These are phyloP conservation scores for Hibiscus trionum DNA, from an alignment of 345 rosid species.

Conservation along the genomic window DNA sequence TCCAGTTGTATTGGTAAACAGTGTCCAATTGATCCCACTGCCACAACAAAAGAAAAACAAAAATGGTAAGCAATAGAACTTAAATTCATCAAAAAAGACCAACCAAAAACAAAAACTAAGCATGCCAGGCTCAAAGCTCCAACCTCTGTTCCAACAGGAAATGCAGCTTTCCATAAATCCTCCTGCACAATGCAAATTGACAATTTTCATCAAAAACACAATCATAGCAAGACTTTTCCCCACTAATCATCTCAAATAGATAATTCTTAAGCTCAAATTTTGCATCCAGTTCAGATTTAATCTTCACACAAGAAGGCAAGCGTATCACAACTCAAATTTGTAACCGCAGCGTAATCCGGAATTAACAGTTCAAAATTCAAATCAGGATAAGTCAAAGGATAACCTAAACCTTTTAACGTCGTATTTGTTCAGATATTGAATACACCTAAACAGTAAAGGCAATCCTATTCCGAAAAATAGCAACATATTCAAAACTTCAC, in stretches of 20 bases:
- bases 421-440: background rate
- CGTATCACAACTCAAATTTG: background rate
- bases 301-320: too few species aligned
- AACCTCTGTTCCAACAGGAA: conserved; percentile 97
- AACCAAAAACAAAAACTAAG: conserved; percentile 1
- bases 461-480: background rate
- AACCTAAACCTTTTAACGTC: background rate
- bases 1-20: conserved; percentile 65
- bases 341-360: background rate
- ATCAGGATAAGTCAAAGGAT: background rate
- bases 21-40: conserved; percentile 95
- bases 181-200: conserved; percentile 43
- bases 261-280: background rate
- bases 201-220: conserved; percentile 1
- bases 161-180: conserved; percentile 75
- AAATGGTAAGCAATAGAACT: conserved; percentile 8
- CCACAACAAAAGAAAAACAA: background rate
- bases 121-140: background rate
- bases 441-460: background rate
- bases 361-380: background rate
- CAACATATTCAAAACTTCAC: background rate
- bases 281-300: background rate
- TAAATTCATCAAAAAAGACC: background rate
- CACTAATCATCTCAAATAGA: too few species aligned
- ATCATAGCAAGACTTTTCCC: too few species aligned